A percentile compares a stretch with the other conserved stretches of the same genome.
Conservation (phyloP, 306 rosid species). For the Trifolium subterraneum region DNA sequence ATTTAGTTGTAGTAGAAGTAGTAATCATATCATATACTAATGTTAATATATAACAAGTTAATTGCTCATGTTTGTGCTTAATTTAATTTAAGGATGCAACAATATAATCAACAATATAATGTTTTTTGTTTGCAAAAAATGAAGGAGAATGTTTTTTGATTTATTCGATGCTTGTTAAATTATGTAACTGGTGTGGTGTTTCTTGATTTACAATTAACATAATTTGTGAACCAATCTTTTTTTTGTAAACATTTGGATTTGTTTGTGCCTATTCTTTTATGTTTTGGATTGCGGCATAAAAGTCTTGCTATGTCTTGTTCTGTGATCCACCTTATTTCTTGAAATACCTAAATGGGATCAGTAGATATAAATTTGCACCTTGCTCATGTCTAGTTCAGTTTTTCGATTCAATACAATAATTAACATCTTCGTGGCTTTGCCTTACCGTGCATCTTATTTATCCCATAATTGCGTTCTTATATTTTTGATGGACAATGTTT, state of each 20-base stretch:
- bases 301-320: neutral
- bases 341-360: neutral
- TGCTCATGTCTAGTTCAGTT: constrained; percentile 14
- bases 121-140: neutral
- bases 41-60: neutral
- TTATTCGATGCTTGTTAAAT: constrained; percentile 1
- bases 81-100: neutral
- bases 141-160: neutral
- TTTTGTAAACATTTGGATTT: constrained; percentile 6
- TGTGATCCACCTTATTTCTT: neutral
- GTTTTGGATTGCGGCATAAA: neutral
- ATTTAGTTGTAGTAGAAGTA: neutral
- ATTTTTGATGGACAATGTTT: neutral
- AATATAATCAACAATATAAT: neutral
- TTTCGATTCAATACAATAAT: neutral
- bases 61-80: neutral
- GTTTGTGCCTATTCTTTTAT: constrained; percentile 1
- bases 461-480: neutral
- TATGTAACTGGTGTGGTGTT: constrained; percentile 24
- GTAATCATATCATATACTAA: neutral
- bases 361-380: neutral
- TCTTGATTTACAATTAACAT: neutral
- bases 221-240: neutral
- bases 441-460: constrained; percentile 1
- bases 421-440: neutral